Conservation (phyloP, 2,329 filamentous ascomycete species). For the Aspergillus tamarii region DNA sequence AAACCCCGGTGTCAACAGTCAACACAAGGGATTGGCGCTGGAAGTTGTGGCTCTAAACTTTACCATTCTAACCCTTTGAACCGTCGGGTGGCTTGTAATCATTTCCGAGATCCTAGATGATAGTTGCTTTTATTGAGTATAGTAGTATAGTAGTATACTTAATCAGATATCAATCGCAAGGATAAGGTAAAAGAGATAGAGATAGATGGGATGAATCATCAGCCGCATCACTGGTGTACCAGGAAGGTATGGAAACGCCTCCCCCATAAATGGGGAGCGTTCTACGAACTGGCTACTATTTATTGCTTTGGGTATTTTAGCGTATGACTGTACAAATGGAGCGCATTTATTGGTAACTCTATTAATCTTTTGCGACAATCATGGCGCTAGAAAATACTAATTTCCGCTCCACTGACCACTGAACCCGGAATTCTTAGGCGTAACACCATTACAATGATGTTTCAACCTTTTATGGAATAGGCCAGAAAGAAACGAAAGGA, state of each 20-base stretch:
- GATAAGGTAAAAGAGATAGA: background rate
- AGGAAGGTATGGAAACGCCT: background rate
- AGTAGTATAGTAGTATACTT: background rate
- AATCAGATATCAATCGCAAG: background rate
- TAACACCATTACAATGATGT: slow-evolving; percentile 5
- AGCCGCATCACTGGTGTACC: background rate
- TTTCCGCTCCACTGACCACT: slow-evolving; percentile 6
- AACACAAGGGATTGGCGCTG: background rate
- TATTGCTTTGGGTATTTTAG: slow-evolving; percentile 10
- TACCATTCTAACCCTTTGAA: background rate
- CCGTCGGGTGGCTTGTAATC: background rate
- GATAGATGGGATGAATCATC: background rate
- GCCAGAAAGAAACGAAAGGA: background rate
- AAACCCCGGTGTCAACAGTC: slow-evolving; percentile 9
- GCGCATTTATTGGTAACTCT: slow-evolving; percentile 8
- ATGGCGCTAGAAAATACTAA: slow-evolving; percentile 4
- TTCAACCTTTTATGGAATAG: slow-evolving; percentile 2
- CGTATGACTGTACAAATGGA: slow-evolving; percentile 5
- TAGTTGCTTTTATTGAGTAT: background rate
- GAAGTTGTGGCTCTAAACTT: slow-evolving; percentile 6
- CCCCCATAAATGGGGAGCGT: background rate
- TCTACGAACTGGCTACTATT: background rate
- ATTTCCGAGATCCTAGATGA: background rate
- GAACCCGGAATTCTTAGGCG: slow-evolving; percentile 2
- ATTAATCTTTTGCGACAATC: slow-evolving; percentile 3